A percentile compares a stretch with the other conserved stretches of the same genome.
These are phyloP conservation scores for Mrakia blollopis DNA, from an alignment of 768 basidiomycete genomes.

Conservation along the genomic window DNA sequence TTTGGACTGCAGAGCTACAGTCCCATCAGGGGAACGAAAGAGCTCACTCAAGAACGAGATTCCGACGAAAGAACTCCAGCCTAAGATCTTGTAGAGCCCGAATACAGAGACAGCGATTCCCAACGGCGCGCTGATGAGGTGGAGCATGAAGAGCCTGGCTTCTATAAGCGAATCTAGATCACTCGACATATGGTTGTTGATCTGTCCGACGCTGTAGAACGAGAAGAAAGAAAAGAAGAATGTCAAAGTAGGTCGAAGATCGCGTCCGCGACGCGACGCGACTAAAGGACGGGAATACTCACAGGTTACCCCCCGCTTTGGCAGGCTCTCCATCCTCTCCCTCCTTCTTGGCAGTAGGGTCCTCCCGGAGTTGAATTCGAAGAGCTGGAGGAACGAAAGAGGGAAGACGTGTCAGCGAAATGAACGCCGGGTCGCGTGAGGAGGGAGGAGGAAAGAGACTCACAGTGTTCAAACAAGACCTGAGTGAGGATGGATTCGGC, in stretches of 20 bases:
- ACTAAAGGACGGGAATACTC: constrained; percentile 17
- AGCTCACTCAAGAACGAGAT: constrained; percentile 48
- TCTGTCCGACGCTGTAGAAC: constrained; percentile 64
- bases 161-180: constrained; percentile 52
- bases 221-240: not conserved
- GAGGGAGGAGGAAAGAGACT: not conserved
- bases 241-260: not conserved
- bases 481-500: constrained; percentile 55
- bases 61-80: constrained; percentile 60
- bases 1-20: too few relatives aligned
- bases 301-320: constrained; percentile 12
- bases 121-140: constrained; percentile 46
- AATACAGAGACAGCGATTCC: constrained; percentile 47
- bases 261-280: not conserved
- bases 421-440: not conserved
- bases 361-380: constrained; percentile 59
- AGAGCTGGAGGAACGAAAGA: constrained; percentile 45
- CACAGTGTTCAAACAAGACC: constrained; percentile 69
- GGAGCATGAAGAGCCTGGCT: constrained; percentile 45
- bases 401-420: not conserved
- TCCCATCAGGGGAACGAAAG: not conserved
- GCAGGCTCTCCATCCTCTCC: constrained; percentile 9
- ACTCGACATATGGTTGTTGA: constrained; percentile 70
- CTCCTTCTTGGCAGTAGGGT: constrained; percentile 38
- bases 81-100: constrained; percentile 52